Percentiles rank a stretch among this genome's conserved stretches.
Conservation (phyloP, 2,329 filamentous ascomycete species). For the Colletotrichum trifolii region DNA sequence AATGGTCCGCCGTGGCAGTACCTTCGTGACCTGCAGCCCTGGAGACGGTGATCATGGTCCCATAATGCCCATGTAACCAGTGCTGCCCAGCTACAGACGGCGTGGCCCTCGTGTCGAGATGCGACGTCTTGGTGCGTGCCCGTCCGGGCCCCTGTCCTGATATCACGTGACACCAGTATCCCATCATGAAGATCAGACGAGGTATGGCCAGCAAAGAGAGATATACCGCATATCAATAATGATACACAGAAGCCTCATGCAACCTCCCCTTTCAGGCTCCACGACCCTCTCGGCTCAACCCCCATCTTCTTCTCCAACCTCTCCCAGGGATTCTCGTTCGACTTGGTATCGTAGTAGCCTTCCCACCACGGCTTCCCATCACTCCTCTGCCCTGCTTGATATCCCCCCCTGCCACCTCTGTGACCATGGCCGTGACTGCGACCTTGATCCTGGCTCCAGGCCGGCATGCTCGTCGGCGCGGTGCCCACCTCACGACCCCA, state of each 20-base stretch:
- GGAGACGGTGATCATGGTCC: neutral
- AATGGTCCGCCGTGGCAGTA: slow-evolving; percentile 15
- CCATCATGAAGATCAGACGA: too few species aligned
- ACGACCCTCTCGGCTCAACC: slow-evolving; percentile 56
- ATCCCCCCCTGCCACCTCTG: neutral
- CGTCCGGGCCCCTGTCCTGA: neutral
- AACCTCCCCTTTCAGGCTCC: slow-evolving; percentile 43
- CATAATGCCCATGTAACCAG: neutral
- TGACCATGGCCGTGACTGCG: neutral
- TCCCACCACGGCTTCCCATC: slow-evolving; percentile 64
- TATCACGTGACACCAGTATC: slow-evolving; percentile 26
- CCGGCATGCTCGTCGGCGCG: slow-evolving; percentile 15
- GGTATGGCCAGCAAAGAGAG: neutral
- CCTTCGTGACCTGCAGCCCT: slow-evolving; percentile 4
- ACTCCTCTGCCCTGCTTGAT: slow-evolving; percentile 8
- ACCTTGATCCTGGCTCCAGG: slow-evolving; percentile 1
- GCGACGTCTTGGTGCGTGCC: too few species aligned
- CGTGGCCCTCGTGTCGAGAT: too few species aligned
- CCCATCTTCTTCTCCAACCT: slow-evolving; percentile 60
- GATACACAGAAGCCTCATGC: neutral
- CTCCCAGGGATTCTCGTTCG: slow-evolving; percentile 80
- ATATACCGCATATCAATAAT: too few species aligned
- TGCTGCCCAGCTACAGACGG: too few species aligned
- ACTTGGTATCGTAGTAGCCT: slow-evolving; percentile 75
- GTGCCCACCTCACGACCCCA: slow-evolving; percentile 32